Evolutionary conservation across 768 basidiomycete genomes (phyloP), one percentile per base, ranked within the genome.

Genomic region (Mycena pura): DNA sequence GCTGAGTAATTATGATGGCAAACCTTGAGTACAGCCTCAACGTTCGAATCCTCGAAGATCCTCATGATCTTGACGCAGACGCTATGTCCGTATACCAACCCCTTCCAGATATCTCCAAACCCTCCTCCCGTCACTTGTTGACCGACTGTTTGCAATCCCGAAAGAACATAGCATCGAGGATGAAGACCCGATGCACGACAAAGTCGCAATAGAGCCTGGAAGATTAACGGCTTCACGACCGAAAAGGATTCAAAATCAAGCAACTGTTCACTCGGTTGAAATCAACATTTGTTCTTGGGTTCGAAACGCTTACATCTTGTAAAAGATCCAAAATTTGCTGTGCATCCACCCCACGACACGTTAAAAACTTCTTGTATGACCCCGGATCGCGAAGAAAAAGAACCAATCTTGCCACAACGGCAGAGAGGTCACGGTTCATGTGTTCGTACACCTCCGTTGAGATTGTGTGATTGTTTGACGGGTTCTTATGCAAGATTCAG

Each of bases 1-100:
- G 2, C 7, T 27, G 25, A 5, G 10, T 14, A 10, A 36, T 24
- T 4, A 38, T 17, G 14, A 31, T n/a, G 9, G 19, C 34, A 19
- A 3, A 39, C 49, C 15, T 50, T 24, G 8, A 62, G 29, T 9
- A 59, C 21, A 7, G 21, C 49, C 29, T 41, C 15, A 11, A 58
- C 47, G 15, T 62, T 60, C 6, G 21, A 7, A 9, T 28, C 21
- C 5, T 22, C 2, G 47, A 55, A 62, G 10, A 62, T 9, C 19
- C 51, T 24, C 60, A 62, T 51, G 8, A 57, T 22, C 36, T 66
- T 66, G 27, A 66, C 40, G 7, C 55, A 46, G 27, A 66, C 58
- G 21, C 25, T 38, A 22, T 52, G 39, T 8, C 64, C 64, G 10
- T 31, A 40, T 9, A 66, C 6, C 3, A 39, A 17, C 19, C 64